phyloP scores from a whole-genome alignment of 345 rosid species.

The Jatropha curcas region DNA sequence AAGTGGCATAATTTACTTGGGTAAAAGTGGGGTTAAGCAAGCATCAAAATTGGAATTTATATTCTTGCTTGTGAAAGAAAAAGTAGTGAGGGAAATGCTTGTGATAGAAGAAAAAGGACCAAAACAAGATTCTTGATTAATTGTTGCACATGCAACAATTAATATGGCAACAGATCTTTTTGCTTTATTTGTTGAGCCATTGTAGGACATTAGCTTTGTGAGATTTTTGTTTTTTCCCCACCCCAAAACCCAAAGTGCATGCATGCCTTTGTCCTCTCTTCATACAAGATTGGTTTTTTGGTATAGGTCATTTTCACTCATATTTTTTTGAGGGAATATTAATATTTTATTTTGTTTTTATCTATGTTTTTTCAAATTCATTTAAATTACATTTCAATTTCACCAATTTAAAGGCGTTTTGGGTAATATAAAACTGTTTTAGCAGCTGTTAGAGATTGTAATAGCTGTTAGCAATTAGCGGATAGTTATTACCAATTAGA shows the following conservation, averaged over 20 bases:
- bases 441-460: too few relatives aligned
- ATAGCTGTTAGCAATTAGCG: too few relatives aligned
- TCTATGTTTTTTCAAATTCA: too few relatives aligned
- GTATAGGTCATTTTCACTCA: slow-evolving; percentile 44
- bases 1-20: too few relatives aligned
- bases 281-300: slow-evolving; percentile 31
- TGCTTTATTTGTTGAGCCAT: slow-evolving; percentile 62
- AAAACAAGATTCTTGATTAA: slow-evolving; percentile 39
- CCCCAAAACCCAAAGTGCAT: slow-evolving; percentile 23
- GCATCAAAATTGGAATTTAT: background rate
- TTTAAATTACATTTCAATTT: too few relatives aligned
- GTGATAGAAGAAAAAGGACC: slow-evolving; percentile 44
- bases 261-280: slow-evolving; percentile 38
- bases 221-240: slow-evolving; percentile 25
- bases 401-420: too few relatives aligned
- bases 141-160: slow-evolving; percentile 56
- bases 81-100: slow-evolving; percentile 40
- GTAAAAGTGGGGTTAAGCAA: too few relatives aligned
- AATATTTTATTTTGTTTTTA: too few relatives aligned
- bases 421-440: too few relatives aligned
- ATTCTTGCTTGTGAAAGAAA: slow-evolving; percentile 31
- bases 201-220: slow-evolving; percentile 28
- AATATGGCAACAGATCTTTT: slow-evolving; percentile 37
- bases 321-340: too few relatives aligned
- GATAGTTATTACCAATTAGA: too few relatives aligned